phyloP scores from a whole-genome alignment of 306 rosid species.

The Crataegus laevigata region DNA sequence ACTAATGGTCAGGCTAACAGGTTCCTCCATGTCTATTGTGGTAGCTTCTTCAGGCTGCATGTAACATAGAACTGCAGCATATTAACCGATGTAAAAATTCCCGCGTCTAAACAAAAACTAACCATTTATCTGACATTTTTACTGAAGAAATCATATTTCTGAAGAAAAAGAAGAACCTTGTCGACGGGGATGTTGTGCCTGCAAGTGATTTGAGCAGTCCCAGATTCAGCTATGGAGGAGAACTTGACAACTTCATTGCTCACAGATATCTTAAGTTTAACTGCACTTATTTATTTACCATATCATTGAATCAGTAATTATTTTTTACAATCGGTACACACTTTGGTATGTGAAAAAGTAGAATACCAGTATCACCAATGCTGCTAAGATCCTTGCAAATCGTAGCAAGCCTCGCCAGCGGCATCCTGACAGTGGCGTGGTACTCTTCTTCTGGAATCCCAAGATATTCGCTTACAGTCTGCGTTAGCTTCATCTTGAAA shows the following conservation, averaged over 20 bases:
- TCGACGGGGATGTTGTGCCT: conserved; percentile 53
- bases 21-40: conserved; percentile 49
- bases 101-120: neutral
- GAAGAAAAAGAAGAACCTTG: conserved; percentile 22
- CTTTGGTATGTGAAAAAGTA: no score
- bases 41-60: conserved; percentile 58
- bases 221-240: conserved; percentile 61
- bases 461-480: no score
- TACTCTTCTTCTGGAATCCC: no score
- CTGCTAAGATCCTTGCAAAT: no score
- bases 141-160: neutral
- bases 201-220: conserved; percentile 53
- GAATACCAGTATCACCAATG: no score
- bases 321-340: no score
- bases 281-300: neutral
- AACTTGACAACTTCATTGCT: conserved; percentile 38
- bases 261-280: neutral
- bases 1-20: conserved; percentile 39
- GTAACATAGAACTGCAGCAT: no score
- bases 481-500: no score
- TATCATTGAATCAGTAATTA: no score
- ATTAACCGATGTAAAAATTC: neutral
- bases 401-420: no score
- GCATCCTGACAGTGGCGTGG: no score
- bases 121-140: neutral